Evolutionary conservation across 345 rosid species (phyloP).

Genomic region (Syzygium aqueum): DNA sequence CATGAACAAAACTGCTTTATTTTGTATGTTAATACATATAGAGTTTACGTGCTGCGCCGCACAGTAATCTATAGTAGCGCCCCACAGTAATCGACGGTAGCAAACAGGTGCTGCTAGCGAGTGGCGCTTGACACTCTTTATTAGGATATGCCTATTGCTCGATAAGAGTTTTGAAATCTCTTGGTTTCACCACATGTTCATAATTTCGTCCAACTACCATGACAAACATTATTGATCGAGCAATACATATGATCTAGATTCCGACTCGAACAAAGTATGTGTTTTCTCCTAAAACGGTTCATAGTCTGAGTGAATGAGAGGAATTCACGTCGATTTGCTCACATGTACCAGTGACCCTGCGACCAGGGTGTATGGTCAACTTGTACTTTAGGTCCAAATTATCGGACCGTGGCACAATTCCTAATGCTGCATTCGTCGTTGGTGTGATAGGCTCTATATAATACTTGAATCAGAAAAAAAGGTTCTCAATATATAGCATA

Average conservation of each 20-base stretch:
- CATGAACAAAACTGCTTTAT: neutral
- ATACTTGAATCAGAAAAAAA: neutral
- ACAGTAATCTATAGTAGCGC: neutral
- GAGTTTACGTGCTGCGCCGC: neutral
- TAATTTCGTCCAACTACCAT: neutral
- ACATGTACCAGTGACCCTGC: neutral
- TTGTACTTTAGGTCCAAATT: neutral
- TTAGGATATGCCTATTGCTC: neutral
- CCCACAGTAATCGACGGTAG: neutral
- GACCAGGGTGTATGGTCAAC: neutral
- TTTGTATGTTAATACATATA: neutral
- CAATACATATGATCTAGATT: neutral
- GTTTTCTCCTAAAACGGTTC: neutral
- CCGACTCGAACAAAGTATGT: neutral
- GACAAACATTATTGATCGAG: neutral
- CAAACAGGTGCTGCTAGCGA: neutral
- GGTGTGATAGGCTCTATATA: neutral
- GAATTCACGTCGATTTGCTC: neutral
- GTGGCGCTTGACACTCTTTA: neutral
- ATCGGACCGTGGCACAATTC: neutral
- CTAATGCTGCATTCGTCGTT: neutral
- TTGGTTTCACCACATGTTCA: neutral
- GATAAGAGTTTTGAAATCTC: neutral
- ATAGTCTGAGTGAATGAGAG: neutral
- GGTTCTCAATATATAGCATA: neutral